A percentile compares a stretch with the other conserved stretches of the same genome.
phyloP scores from a whole-genome alignment of 805 yeast genomes.

The Saccharomycopsis capsularis region DNA sequence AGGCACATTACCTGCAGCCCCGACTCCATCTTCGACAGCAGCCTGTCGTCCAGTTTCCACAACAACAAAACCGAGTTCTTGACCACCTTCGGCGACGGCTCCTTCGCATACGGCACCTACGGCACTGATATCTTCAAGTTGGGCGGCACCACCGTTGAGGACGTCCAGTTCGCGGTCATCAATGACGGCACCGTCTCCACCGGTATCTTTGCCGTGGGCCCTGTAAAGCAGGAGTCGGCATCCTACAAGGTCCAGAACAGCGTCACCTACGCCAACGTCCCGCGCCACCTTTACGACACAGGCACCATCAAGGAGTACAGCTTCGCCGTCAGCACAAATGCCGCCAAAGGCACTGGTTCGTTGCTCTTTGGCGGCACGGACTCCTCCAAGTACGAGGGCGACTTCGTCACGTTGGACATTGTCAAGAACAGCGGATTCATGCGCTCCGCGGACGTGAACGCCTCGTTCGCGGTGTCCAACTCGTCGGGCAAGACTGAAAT shows the following conservation, averaged over 20 bases:
- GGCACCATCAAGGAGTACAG: not conserved
- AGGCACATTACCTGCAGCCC: not conserved
- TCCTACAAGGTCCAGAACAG: not conserved
- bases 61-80: not conserved
- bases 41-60: not conserved
- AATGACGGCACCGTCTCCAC: not conserved
- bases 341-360: conserved; percentile 26
- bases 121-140: not conserved
- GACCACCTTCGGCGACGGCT: not conserved
- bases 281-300: not conserved
- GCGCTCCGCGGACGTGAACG: conserved; percentile 41
- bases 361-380: conserved; percentile 73
- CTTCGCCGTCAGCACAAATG: not conserved
- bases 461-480: too few species aligned
- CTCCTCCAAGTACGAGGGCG: conserved; percentile 48
- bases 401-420: conserved; percentile 32
- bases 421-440: conserved; percentile 35
- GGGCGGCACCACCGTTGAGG: not conserved
- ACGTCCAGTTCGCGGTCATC: not conserved
- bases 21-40: not conserved
- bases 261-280: not conserved
- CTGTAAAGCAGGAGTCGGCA: not conserved
- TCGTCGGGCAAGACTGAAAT: too few species aligned
- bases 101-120: not conserved
- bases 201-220: not conserved